phyloP scores from a whole-genome alignment of 192 early-diverging fungal genomes.

The Coemansia sp. region DNA sequence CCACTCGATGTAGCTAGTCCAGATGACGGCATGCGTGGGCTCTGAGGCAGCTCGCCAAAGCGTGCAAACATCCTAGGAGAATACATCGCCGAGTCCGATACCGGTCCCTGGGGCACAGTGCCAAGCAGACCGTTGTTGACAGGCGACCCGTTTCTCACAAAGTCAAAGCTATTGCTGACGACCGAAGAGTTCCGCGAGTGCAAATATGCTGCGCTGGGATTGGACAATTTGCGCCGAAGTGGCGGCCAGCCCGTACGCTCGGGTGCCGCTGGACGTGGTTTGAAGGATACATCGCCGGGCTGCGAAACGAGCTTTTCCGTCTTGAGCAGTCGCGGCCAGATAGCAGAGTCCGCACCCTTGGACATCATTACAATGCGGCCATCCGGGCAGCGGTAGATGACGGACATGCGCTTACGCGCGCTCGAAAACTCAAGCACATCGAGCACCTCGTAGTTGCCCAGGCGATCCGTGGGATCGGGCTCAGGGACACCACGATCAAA shows the following conservation, averaged over 20 bases:
- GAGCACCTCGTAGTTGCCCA: constrained; percentile 57
- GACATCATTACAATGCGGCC: constrained; percentile 75
- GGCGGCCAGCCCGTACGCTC: constrained; percentile 1
- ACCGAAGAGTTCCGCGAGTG: constrained; percentile 46
- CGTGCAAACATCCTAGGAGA: constrained; percentile 1
- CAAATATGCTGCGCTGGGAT: constrained; percentile 39
- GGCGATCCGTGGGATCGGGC: constrained; percentile 31
- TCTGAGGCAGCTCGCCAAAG: neutral
- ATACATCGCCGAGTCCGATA: neutral
- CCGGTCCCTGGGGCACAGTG: too few relatives aligned
- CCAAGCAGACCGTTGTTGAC: neutral
- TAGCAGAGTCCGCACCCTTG: constrained; percentile 90
- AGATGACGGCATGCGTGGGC: constrained; percentile 2
- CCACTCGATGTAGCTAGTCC: too few relatives aligned
- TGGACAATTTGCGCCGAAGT: constrained; percentile 31
- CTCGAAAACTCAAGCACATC: constrained; percentile 81
- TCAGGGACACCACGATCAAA: constrained; percentile 53
- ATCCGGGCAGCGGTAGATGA: constrained; percentile 68
- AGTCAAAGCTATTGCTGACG: constrained; percentile 21
- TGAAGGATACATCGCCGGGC: constrained; percentile 16
- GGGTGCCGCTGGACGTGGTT: constrained; percentile 23
- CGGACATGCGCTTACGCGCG: constrained; percentile 86
- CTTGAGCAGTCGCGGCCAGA: constrained; percentile 60
- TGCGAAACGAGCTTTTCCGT: constrained; percentile 19
- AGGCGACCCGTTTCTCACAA: neutral